phyloP scores from a whole-genome alignment of 805 yeast species.

The Cyberlindnera petersonii region DNA sequence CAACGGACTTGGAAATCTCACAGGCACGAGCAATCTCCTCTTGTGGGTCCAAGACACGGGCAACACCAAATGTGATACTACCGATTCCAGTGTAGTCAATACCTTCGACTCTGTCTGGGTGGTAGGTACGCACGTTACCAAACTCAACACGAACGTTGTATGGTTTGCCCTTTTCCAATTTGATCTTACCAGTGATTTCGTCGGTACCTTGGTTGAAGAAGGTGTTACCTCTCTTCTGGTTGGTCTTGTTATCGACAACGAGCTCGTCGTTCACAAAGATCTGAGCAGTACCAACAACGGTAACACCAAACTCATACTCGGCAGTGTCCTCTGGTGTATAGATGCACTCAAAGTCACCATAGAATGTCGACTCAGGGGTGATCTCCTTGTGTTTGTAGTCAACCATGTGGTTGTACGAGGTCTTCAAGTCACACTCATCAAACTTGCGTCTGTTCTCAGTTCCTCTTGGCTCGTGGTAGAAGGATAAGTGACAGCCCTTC shows the following conservation, averaged over 20 bases:
- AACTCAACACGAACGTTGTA: conserved; percentile 44
- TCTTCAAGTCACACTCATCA: conserved; percentile 23
- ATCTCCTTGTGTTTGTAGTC: conserved; percentile 28
- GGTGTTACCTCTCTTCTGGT: conserved; percentile 44
- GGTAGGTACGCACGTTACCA: conserved; percentile 43
- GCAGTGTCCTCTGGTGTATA: conserved; percentile 44
- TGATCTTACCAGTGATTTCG: conserved; percentile 38
- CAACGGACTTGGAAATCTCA: conserved; percentile 43
- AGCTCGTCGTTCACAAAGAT: conserved; percentile 47
- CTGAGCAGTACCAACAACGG: conserved; percentile 50
- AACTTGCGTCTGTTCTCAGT: conserved; percentile 27
- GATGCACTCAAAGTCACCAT: conserved; percentile 40
- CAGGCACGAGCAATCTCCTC: conserved; percentile 39
- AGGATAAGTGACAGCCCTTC: conserved; percentile 22
- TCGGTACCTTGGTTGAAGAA: conserved; percentile 53
- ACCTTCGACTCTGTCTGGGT: conserved; percentile 13
- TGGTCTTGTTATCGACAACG: conserved; percentile 49
- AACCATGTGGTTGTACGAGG: conserved; percentile 19
- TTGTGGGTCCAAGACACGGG: conserved; percentile 28
- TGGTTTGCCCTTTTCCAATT: conserved; percentile 38
- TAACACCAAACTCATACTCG: conserved; percentile 45
- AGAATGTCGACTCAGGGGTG: conserved; percentile 29
- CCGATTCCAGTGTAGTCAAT: conserved; percentile 30
- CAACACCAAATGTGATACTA: conserved; percentile 30
- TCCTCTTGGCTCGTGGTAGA: conserved; percentile 22